Conservation (phyloP, 2,329 filamentous ascomycete species). For the Intubia oerlemansii region DNA sequence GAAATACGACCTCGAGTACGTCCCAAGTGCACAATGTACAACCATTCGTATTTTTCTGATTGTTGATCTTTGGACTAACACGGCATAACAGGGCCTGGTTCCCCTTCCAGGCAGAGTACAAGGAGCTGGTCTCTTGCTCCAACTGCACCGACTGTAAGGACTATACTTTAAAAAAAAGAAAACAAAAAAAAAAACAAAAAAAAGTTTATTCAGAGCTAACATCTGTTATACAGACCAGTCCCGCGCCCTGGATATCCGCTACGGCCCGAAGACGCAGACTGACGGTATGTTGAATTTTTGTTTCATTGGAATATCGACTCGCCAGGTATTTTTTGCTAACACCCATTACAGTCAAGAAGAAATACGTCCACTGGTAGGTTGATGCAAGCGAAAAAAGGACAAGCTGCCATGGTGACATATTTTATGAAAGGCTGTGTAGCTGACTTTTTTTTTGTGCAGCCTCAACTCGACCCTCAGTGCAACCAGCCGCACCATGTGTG, state of each 20-base stretch:
- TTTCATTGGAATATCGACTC: too few relatives aligned
- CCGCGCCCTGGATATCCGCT: constrained; percentile 79
- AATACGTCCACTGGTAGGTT: constrained; percentile 60
- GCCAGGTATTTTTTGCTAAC: background rate
- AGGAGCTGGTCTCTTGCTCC: constrained; percentile 91
- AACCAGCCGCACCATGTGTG: constrained; percentile 26
- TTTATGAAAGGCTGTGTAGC: background rate
- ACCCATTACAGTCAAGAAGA: constrained; percentile 38
- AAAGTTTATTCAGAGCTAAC: too few relatives aligned
- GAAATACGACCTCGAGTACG: constrained; percentile 75
- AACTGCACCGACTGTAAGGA: constrained; percentile 69
- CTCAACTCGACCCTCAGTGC: constrained; percentile 40
- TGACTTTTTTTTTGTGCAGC: constrained; percentile 3
- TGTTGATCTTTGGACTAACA: too few relatives aligned
- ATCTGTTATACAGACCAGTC: constrained; percentile 50
- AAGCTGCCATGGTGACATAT: too few relatives aligned
- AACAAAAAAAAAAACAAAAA: too few relatives aligned
- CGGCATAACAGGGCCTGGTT: constrained; percentile 49
- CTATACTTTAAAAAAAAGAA: too few relatives aligned
- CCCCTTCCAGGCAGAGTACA: constrained; percentile 91
- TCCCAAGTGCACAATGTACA: background rate
- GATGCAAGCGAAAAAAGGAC: too few relatives aligned
- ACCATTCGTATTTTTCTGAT: background rate
- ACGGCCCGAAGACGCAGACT: constrained; percentile 67
- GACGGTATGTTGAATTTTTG: constrained; percentile 20